phyloP scores from a whole-genome alignment of 2,329 filamentous ascomycete genomes.

The Xylariales sp. region DNA sequence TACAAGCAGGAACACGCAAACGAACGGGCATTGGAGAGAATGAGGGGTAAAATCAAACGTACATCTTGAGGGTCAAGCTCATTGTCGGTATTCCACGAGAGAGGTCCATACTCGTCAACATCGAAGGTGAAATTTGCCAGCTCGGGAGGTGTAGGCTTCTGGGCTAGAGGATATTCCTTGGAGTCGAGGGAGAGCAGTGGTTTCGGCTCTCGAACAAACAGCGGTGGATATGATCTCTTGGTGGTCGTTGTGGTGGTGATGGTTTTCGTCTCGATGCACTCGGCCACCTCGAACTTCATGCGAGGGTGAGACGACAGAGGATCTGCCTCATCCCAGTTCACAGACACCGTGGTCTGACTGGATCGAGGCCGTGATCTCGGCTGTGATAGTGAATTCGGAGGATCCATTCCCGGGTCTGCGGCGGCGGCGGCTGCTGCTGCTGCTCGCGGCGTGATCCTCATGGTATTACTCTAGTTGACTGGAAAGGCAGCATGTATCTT shows the following conservation, averaged over 20 bases:
- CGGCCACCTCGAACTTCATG: conserved; percentile 54
- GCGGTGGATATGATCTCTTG: conserved; percentile 76
- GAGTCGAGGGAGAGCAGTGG: conserved; percentile 70
- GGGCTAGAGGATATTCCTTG: conserved; percentile 85
- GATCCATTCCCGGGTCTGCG: conserved; percentile 4
- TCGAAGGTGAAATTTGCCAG: conserved; percentile 75
- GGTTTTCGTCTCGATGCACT: conserved; percentile 64
- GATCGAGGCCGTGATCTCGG: conserved; percentile 30
- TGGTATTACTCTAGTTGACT: background rate
- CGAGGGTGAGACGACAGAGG: conserved; percentile 32
- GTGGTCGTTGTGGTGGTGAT: conserved; percentile 92
- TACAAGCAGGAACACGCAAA: too few relatives aligned
- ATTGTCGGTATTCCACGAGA: conserved; percentile 24
- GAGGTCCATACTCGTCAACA: conserved; percentile 54
- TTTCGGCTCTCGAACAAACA: conserved; percentile 70
- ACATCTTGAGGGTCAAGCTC: conserved; percentile 19
- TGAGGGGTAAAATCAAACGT: conserved; percentile 10
- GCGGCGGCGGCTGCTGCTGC: too few relatives aligned
- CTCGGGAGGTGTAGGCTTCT: conserved; percentile 73
- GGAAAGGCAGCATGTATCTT: too few relatives aligned
- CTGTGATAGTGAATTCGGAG: conserved; percentile 15
- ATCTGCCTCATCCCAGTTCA: conserved; percentile 41
- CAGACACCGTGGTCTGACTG: conserved; percentile 38
- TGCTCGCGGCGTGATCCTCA: conserved; percentile 1
- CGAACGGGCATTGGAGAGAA: background rate